Evolutionary conservation across 805 yeast species (phyloP).

Genomic region (Yamadazyma insecticola): DNA sequence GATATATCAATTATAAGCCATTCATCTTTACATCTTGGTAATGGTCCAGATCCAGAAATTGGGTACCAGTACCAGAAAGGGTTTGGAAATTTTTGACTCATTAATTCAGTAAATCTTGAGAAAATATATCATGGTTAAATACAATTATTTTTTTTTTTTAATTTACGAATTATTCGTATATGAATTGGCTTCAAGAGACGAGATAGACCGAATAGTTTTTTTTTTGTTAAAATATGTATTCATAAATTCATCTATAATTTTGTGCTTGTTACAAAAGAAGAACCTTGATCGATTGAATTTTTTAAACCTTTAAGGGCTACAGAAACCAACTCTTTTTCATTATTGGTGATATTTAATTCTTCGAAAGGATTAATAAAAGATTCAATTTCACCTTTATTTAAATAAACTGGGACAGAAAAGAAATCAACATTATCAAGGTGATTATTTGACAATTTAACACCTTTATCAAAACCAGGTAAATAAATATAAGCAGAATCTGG

Average conservation of each 20-base stretch:
- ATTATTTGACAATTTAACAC: slow-evolving; percentile 34
- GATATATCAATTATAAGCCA: slow-evolving; percentile 14
- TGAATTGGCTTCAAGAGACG: too few species aligned
- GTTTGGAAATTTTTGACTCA: slow-evolving; percentile 5
- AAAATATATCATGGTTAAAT: too few species aligned
- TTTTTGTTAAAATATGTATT: too few species aligned
- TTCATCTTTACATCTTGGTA: slow-evolving; percentile 12
- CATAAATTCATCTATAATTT: slow-evolving; percentile 33
- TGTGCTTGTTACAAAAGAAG: slow-evolving; percentile 33
- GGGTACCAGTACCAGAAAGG: slow-evolving; percentile 8
- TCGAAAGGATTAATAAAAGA: slow-evolving; percentile 34
- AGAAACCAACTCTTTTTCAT: slow-evolving; percentile 30
- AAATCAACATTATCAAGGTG: slow-evolving; percentile 36
- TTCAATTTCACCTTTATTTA: slow-evolving; percentile 33
- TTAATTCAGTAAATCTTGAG: too few species aligned
- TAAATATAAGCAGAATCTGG: slow-evolving; percentile 50
- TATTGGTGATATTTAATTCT: slow-evolving; percentile 21
- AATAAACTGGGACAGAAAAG: slow-evolving; percentile 45
- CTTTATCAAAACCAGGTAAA: slow-evolving; percentile 51
- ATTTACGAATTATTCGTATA: too few species aligned
- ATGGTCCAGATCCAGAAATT: slow-evolving; percentile 7
- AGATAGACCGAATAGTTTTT: too few species aligned
- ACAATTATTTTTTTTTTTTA: too few species aligned
- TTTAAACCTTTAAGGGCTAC: slow-evolving; percentile 38
- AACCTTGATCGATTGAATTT: slow-evolving; percentile 37